A percentile compares a stretch with the other conserved stretches of the same genome.
Evolutionary conservation across 371 early-diverging fungal species (phyloP).

Genomic region (Coemansia sp.): DNA sequence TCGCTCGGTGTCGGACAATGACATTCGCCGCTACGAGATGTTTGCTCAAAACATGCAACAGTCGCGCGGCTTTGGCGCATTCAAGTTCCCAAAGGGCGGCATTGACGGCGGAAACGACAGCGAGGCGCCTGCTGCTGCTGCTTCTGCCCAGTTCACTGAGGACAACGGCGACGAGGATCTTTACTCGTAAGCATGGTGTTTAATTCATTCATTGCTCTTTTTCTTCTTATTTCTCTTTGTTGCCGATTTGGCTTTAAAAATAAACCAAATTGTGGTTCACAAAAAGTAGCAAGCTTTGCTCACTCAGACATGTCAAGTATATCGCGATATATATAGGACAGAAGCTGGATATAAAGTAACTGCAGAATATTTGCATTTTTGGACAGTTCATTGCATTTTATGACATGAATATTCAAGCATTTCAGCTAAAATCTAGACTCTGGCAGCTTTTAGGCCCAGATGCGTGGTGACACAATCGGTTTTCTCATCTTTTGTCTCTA

Average conservation of each 20-base stretch:
- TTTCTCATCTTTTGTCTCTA: not conserved
- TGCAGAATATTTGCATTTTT: no score
- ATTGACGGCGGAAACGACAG: conserved; percentile 53
- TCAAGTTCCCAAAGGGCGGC: conserved; percentile 92
- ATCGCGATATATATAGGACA: no score
- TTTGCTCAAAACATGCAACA: conserved; percentile 98
- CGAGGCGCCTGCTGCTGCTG: conserved; percentile 47
- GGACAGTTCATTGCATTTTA: no score
- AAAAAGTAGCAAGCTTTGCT: no score
- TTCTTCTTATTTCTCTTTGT: not conserved
- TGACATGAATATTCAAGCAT: no score
- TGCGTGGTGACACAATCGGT: not conserved
- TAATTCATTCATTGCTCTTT: not conserved
- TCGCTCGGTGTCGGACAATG: conserved; percentile 95
- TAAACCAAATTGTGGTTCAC: not conserved
- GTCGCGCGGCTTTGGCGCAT: conserved; percentile 84
- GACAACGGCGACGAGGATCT: conserved; percentile 64
- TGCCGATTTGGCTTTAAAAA: not conserved
- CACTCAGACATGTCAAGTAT: no score
- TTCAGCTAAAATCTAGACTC: not conserved
- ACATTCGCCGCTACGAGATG: conserved; percentile 98
- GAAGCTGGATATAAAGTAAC: no score
- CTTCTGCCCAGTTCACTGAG: conserved; percentile 50
- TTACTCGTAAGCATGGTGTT: conserved; percentile 55
- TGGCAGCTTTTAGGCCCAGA: no score